A percentile compares a stretch with the other conserved stretches of the same genome.
Conservation (phyloP, 352 stramenopile species). For the Pseudoperonospora humuli region DNA sequence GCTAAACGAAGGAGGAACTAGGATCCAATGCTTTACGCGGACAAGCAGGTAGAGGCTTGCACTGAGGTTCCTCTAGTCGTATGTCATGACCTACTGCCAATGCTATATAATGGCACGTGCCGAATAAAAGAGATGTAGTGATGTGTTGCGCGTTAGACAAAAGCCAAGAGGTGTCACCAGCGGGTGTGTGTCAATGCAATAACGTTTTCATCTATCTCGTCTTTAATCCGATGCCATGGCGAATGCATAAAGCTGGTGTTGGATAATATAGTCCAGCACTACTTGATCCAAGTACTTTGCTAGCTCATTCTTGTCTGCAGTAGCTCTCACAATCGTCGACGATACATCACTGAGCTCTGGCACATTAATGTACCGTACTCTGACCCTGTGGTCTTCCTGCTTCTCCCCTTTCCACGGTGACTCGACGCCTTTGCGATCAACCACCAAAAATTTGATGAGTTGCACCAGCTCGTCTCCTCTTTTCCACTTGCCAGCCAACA, state of each 20-base stretch:
- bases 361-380: slow-evolving; percentile 47
- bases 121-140: slow-evolving; percentile 16
- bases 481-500: slow-evolving; percentile 84
- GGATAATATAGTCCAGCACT: slow-evolving; percentile 75
- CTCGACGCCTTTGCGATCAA: slow-evolving; percentile 54
- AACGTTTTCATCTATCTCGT: slow-evolving; percentile 7
- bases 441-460: slow-evolving; percentile 60
- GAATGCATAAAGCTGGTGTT: slow-evolving; percentile 72
- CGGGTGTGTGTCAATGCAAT: too few species aligned
- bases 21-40: slow-evolving; percentile 53
- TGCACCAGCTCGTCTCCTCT: slow-evolving; percentile 61
- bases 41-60: slow-evolving; percentile 11
- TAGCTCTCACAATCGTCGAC: slow-evolving; percentile 54
- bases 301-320: slow-evolving; percentile 30
- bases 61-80: slow-evolving; percentile 2
- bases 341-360: slow-evolving; percentile 64
- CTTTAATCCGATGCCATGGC: slow-evolving; percentile 11
- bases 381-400: neutral
- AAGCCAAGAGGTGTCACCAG: too few species aligned
- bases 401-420: slow-evolving; percentile 23
- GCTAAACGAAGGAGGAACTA: slow-evolving; percentile 32
- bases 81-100: slow-evolving; percentile 21
- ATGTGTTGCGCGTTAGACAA: slow-evolving; percentile 14
- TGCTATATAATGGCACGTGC: slow-evolving; percentile 22
- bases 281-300: slow-evolving; percentile 30